phyloP scores from a whole-genome alignment of 1,139 yeast species.

The Pichia sp. region DNA sequence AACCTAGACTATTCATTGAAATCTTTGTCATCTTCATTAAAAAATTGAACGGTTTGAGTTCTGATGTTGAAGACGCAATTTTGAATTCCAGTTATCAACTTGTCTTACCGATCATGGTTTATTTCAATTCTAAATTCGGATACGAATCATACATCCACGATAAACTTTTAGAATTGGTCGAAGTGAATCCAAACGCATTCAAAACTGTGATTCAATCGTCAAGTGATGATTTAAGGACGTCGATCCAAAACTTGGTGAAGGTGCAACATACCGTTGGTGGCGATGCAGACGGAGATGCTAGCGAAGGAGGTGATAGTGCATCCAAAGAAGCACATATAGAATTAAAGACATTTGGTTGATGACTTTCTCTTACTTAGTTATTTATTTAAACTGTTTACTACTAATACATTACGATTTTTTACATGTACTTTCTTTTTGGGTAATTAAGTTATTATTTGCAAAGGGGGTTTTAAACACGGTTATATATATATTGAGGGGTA shows the following conservation, averaged over 20 bases:
- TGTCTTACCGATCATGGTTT: conserved; percentile 50
- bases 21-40: conserved; percentile 47
- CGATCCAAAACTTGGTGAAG: conserved; percentile 39
- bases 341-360: conserved; percentile 30
- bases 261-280: neutral
- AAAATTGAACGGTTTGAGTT: neutral
- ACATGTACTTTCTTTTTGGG: neutral
- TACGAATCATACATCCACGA: conserved; percentile 46
- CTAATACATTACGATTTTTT: too few species aligned
- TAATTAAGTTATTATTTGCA: too few species aligned
- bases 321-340: conserved; percentile 26
- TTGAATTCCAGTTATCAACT: conserved; percentile 39
- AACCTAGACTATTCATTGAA: conserved; percentile 51
- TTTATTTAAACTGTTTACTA: too few species aligned
- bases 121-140: conserved; percentile 33
- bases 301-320: neutral
- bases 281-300: neutral
- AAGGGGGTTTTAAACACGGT: too few species aligned
- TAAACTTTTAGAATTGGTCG: conserved; percentile 51
- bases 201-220: conserved; percentile 35
- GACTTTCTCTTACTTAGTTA: conserved; percentile 23
- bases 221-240: conserved; percentile 37
- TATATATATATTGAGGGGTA: too few species aligned
- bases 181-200: conserved; percentile 50
- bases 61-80: conserved; percentile 24